These are phyloP conservation scores for Dalbergia cochinchinensis DNA, from an alignment of 306 rosid genomes.

Conservation along the genomic window DNA sequence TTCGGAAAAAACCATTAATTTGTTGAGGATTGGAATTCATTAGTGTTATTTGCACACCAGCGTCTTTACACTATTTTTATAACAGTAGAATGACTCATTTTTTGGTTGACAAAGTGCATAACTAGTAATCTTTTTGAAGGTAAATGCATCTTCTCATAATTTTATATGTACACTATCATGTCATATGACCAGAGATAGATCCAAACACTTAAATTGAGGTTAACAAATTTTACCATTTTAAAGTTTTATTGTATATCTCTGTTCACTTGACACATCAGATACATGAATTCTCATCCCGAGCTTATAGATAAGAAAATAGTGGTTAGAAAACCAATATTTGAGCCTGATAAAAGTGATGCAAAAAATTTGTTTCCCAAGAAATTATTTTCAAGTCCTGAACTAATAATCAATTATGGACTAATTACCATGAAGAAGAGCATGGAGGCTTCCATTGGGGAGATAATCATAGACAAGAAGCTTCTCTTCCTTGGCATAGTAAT, in stretches of 20 bases:
- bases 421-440: conserved; percentile 90
- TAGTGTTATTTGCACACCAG: background rate
- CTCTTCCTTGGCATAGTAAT: conserved; percentile 92
- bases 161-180: background rate
- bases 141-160: background rate
- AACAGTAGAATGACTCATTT: background rate
- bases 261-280: no score
- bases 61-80: background rate
- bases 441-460: conserved; percentile 95
- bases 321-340: no score
- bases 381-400: background rate
- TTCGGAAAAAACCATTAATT: background rate
- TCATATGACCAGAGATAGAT: no score
- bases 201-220: background rate
- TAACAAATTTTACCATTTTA: background rate
- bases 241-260: no score
- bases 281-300: no score
- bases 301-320: no score
- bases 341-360: no score
- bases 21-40: background rate
- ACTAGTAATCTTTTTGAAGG: background rate
- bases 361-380: background rate
- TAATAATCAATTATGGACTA: background rate
- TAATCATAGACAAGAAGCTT: conserved; percentile 98
- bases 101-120: background rate